Conservation (phyloP, 2,329 filamentous ascomycete genomes). For the Penicillium paneum region DNA sequence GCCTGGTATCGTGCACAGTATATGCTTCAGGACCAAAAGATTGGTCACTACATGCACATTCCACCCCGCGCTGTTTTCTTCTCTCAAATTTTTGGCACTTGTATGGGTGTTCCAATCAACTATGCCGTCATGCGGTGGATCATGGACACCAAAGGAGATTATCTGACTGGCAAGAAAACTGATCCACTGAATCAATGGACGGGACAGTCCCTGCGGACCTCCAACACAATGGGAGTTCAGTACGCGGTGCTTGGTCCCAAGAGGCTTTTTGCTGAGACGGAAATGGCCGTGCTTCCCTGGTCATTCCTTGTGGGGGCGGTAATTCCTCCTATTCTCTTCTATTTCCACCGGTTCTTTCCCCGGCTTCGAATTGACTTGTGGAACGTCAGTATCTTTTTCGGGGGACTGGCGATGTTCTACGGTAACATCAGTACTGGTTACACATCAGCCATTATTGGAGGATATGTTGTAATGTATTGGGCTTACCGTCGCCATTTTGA, state of each 20-base stretch:
- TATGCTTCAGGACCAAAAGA: conserved; percentile 62
- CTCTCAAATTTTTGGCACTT: conserved; percentile 58
- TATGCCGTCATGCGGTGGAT: conserved; percentile 62
- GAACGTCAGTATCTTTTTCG: conserved; percentile 63
- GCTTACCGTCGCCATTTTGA: conserved; percentile 55
- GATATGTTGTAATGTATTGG: conserved; percentile 60
- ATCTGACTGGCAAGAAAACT: conserved; percentile 48
- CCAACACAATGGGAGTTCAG: conserved; percentile 56
- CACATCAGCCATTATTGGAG: conserved; percentile 56
- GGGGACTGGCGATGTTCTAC: conserved; percentile 55
- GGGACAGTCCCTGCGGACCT: conserved; percentile 52
- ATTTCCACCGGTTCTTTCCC: conserved; percentile 54
- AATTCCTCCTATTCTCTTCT: conserved; percentile 42
- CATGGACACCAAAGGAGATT: conserved; percentile 55
- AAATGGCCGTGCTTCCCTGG: conserved; percentile 32
- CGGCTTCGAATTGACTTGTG: conserved; percentile 54
- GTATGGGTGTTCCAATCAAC: conserved; percentile 60
- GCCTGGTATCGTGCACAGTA: conserved; percentile 59
- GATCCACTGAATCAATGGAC: conserved; percentile 63
- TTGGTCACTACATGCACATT: conserved; percentile 64
- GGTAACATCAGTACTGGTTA: conserved; percentile 62
- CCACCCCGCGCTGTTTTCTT: conserved; percentile 60
- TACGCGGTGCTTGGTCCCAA: conserved; percentile 55
- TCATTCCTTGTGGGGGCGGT: conserved; percentile 34
- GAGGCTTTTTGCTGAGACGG: conserved; percentile 27